Conservation (phyloP, 345 rosid genomes). For the Sisymbrium irio region DNA sequence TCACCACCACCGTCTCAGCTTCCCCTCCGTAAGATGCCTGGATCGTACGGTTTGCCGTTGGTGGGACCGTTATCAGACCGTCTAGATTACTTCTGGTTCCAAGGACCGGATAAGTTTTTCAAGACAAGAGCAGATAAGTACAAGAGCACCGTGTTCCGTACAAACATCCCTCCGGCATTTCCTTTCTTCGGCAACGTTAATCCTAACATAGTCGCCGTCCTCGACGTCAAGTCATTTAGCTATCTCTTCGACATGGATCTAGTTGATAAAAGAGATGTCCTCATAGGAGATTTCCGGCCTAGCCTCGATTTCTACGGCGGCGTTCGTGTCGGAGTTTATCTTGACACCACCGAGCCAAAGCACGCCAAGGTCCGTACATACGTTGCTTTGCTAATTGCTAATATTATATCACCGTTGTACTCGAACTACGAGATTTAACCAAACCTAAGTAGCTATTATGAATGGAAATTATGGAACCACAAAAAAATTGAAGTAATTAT, state of each 20-base stretch:
- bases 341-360: slow-evolving; percentile 66
- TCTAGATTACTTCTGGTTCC: slow-evolving; percentile 94
- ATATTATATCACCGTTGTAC: not conserved
- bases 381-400: not conserved
- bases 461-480: not conserved
- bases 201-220: slow-evolving; percentile 72
- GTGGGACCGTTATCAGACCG: slow-evolving; percentile 78
- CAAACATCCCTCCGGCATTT: slow-evolving; percentile 76
- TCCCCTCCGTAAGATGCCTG: slow-evolving; percentile 68
- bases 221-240: slow-evolving; percentile 74
- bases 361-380: slow-evolving; percentile 55
- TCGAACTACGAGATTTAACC: not conserved
- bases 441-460: not conserved
- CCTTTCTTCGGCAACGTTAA: slow-evolving; percentile 65
- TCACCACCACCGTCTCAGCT: slow-evolving; percentile 30
- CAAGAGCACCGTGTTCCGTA: slow-evolving; percentile 80
- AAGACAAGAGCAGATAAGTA: slow-evolving; percentile 59
- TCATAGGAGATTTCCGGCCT: slow-evolving; percentile 79
- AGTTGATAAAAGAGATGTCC: slow-evolving; percentile 66
- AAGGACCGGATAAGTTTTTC: slow-evolving; percentile 82
- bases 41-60: slow-evolving; percentile 82
- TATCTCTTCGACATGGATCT: slow-evolving; percentile 82
- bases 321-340: slow-evolving; percentile 59
- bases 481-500: not conserved
- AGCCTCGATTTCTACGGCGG: slow-evolving; percentile 61